Conservation (phyloP, 176 grass and related monocot species). For the Panicum miliaceum region DNA sequence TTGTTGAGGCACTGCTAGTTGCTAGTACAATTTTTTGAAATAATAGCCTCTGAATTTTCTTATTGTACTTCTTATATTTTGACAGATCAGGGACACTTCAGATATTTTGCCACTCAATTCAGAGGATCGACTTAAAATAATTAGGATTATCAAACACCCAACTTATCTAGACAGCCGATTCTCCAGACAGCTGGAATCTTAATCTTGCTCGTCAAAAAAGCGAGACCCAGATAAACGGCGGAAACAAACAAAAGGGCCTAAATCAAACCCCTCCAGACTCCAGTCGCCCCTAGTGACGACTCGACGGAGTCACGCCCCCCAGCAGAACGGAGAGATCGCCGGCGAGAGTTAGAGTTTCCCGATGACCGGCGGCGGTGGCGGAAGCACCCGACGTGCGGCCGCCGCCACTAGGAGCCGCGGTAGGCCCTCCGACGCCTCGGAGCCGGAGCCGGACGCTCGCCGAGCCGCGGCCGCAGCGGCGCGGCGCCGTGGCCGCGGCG, state of each 20-base stretch:
- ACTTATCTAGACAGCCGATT: no score
- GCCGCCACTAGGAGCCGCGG: conserved; percentile 48
- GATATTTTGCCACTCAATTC: no score
- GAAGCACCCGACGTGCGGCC: conserved; percentile 38
- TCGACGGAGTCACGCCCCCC: not conserved
- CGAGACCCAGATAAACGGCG: no score
- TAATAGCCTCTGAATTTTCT: no score
- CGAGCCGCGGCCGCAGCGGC: conserved; percentile 33
- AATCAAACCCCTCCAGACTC: conserved; percentile 25
- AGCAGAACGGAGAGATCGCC: conserved; percentile 38
- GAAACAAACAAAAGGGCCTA: not conserved
- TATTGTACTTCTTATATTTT: no score
- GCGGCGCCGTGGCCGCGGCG: conserved; percentile 44
- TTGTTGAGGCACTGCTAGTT: no score
- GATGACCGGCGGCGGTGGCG: conserved; percentile 44
- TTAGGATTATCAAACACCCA: no score
- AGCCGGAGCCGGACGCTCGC: conserved; percentile 31
- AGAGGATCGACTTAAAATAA: no score
- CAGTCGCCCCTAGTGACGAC: conserved; percentile 15
- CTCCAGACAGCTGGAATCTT: no score
- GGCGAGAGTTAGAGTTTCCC: conserved; percentile 15
- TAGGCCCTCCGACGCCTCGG: conserved; percentile 4
- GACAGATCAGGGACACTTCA: no score
- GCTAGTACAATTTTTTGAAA: no score
- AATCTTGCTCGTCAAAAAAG: no score